Base-by-base conservation (phyloP, 306 rosid species). In the Mimosa pudica region DNA sequence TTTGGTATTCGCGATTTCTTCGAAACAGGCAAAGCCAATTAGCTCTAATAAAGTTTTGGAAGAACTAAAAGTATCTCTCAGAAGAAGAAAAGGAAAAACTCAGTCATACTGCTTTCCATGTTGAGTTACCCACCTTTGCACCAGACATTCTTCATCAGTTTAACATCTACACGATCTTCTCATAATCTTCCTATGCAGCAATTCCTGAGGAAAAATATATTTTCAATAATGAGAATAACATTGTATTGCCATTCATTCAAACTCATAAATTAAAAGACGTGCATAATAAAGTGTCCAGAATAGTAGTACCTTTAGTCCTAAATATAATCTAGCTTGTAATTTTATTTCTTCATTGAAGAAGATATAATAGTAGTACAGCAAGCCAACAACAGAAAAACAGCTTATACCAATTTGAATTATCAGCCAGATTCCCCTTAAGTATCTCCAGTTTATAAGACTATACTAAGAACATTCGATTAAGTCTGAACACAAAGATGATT, bases 161-260 rank as follows among this genome's bases (percentile, higher is more conserved):
- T 76, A 73, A 77, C 74, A 80, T 55, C 70, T 84, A 58, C 66
- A 32, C 73, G 80, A 71, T 77, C 81, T 24, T 71, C 69, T 71
- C 81, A 60, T 71, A 76, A 82, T 67, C 89, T 89, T 81, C 94
- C 91, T 89, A 89, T 16, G 94, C 90, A 82, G 92, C 94, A 83
- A 92, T 88, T 81, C 94, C 97, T 92, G 92, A 81, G 86, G 52
- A 76, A 88, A 81, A 79, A 79, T 51, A 63, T 44, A 81, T 46
- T 71, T 64, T 17, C 44, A 78, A 74, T 45, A 73, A 54, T 65
- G 75, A 64, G 64, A 86, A 73, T 64, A 79, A 38, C 60, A 32
- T 73, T 42, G 33, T 14, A 13, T 51, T 51, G 55, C 58, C 58
- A 52, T 55, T 55, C 14, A 55, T 55, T 55, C 24, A 55, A n/a